Evolutionary conservation across 768 basidiomycete species (phyloP).

Genomic region (Hortiboletus campestris): DNA sequence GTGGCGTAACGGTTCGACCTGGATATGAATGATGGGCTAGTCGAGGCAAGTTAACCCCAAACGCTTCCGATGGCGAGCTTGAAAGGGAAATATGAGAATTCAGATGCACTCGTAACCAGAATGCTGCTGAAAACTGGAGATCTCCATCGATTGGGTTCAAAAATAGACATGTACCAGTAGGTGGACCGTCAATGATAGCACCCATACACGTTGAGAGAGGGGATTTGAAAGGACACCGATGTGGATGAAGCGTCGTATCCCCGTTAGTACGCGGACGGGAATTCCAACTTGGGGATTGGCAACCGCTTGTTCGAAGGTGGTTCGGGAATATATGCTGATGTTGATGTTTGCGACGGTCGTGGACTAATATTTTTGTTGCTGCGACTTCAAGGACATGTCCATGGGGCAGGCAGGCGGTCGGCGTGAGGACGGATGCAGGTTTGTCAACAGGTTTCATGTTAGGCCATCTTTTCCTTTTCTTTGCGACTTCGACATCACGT

Average conservation of each 20-base stretch:
- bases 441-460: constrained; percentile 1
- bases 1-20: background rate
- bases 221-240: background rate
- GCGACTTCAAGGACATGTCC: background rate
- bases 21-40: background rate
- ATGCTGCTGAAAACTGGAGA: background rate
- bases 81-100: background rate
- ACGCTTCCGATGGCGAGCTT: background rate
- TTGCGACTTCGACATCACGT: background rate
- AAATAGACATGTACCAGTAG: no score
- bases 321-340: background rate
- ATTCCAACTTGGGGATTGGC: background rate
- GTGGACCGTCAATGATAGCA: background rate
- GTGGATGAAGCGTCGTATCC: background rate
- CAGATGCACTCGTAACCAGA: no score
- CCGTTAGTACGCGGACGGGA: background rate
- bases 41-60: background rate
- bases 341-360: background rate
- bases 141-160: background rate
- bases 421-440: background rate
- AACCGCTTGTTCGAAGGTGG: background rate
- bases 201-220: background rate
- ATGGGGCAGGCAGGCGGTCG: background rate
- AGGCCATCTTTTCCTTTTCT: background rate
- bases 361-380: background rate